Conservation (phyloP, 352 stramenopile genomes). For the Pythium rhizo-oryzae region DNA sequence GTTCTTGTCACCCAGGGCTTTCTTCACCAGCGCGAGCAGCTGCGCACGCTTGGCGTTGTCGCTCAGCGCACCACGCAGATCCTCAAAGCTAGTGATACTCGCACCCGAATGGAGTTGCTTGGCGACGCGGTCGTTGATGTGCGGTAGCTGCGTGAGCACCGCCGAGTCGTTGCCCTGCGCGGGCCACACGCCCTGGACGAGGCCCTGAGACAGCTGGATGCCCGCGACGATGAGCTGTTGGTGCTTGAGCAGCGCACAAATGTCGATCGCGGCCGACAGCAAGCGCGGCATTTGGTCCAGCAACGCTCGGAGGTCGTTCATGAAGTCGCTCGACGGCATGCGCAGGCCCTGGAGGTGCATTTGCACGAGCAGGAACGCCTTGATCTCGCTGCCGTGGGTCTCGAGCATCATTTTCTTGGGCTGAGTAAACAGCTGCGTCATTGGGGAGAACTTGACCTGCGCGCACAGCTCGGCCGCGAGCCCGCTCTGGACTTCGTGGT, state of each 20-base stretch:
- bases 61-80: background rate
- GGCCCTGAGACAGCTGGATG: conserved; percentile 55
- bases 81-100: conserved; percentile 8
- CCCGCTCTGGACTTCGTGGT: conserved; percentile 96
- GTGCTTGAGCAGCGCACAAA: conserved; percentile 71
- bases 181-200: conserved; percentile 62
- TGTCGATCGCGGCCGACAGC: conserved; percentile 92
- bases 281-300: conserved; percentile 96
- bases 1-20: conserved; percentile 7
- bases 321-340: conserved; percentile 98
- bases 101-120: conserved; percentile 34
- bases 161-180: conserved; percentile 1
- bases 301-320: conserved; percentile 96
- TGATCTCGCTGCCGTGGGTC: conserved; percentile 79
- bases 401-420: conserved; percentile 67
- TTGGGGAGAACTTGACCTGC: conserved; percentile 60
- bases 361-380: conserved; percentile 93
- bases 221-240: conserved; percentile 51
- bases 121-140: conserved; percentile 37
- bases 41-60: conserved; percentile 22
- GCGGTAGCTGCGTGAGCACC: conserved; percentile 51
- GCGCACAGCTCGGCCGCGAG: conserved; percentile 55
- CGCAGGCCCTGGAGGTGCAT: conserved; percentile 92
- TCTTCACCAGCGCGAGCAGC: conserved; percentile 15
- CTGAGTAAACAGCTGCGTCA: conserved; percentile 55